These are phyloP conservation scores for Quercus engelmannii DNA, from an alignment of 306 rosid genomes.

Conservation along the genomic window DNA sequence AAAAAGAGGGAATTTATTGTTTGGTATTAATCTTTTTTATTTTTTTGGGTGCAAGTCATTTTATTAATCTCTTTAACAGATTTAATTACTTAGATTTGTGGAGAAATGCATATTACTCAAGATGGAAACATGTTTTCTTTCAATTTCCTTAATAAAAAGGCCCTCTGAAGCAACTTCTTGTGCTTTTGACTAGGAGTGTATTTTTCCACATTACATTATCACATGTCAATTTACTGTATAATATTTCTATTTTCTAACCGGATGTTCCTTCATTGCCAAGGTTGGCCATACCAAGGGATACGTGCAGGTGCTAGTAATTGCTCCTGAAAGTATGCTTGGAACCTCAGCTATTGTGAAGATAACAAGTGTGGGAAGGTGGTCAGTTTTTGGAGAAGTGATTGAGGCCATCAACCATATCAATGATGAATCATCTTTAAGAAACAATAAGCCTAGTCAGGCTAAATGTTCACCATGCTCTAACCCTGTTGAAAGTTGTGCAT, in stretches of 20 bases:
- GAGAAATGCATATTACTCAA: too few relatives aligned
- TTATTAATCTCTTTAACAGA: too few relatives aligned
- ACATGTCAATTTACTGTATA: not conserved
- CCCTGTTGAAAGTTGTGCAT: constrained; percentile 23
- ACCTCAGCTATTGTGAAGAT: constrained; percentile 76
- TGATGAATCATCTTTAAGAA: constrained; percentile 28
- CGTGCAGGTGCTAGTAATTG: constrained; percentile 80
- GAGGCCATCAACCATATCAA: constrained; percentile 43
- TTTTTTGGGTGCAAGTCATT: not conserved
- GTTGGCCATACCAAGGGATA: constrained; percentile 99
- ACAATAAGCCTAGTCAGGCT: constrained; percentile 22
- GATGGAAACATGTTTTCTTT: too few relatives aligned
- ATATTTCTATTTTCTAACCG: constrained; percentile 15
- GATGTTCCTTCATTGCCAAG: constrained; percentile 39
- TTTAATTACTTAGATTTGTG: too few relatives aligned
- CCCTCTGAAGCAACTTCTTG: not conserved
- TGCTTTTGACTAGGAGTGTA: not conserved
- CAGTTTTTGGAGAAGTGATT: constrained; percentile 85
- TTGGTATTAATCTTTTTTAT: too few relatives aligned
- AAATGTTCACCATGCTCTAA: constrained; percentile 36
- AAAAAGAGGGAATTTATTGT: not conserved
- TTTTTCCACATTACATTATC: constrained; percentile 1
- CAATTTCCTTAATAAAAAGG: too few relatives aligned
- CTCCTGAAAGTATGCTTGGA: constrained; percentile 73
- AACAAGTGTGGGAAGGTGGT: constrained; percentile 92